Base-by-base conservation (phyloP, 2,329 filamentous ascomycete genomes). In the Aspergillus sclerotialis region DNA sequence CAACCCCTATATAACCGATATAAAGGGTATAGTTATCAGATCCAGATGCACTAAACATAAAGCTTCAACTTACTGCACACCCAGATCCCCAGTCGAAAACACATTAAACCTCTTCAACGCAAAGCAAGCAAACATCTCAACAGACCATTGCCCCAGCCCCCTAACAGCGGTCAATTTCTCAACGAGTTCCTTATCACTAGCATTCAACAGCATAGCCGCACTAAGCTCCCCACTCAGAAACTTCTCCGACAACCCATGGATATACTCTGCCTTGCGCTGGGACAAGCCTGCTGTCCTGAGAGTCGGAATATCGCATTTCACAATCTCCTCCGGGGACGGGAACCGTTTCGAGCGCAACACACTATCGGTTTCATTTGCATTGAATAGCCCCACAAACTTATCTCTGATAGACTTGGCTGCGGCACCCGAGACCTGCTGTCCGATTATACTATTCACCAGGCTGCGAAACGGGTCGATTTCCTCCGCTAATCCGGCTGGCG, bases 41-140 rank as follows among this genome's bases (percentile, higher is more conserved):
- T 14, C 30, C n/a, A n/a, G n/a, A n/a, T n/a, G n/a, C n/a, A n/a
- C n/a, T n/a, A n/a, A n/a, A n/a, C n/a, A n/a, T n/a, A 5, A 12
- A 11, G 6, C 12, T 30, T 18, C 13, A 27, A 70, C 72, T 60
- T 56, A 75, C 74, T 96, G 92, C 29, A 98, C 86, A 4, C 92
- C 92, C 42, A 98, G 64, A 64, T 98, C 90, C 1, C 92, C 90
- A 1, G 86, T 82, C 14, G 82, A 87, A 58, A 96, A 94, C 14
- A 98, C 85, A 64, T 98, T 90, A 72, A 88, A 82, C 9, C 89
- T 73, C 72, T 95, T 96, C 26, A 98, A 69, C n/a, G 78, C 84
- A 62, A 98, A 96, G 61, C 84, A 87, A 32, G 89, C 86, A 69
- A 98, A 98, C 92, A 98, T 96, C 68, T 95, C 89, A 10, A 94